Evolutionary conservation across 2,329 filamentous ascomycete species (phyloP).

Genomic region (Sarocladium brachiariae): DNA sequence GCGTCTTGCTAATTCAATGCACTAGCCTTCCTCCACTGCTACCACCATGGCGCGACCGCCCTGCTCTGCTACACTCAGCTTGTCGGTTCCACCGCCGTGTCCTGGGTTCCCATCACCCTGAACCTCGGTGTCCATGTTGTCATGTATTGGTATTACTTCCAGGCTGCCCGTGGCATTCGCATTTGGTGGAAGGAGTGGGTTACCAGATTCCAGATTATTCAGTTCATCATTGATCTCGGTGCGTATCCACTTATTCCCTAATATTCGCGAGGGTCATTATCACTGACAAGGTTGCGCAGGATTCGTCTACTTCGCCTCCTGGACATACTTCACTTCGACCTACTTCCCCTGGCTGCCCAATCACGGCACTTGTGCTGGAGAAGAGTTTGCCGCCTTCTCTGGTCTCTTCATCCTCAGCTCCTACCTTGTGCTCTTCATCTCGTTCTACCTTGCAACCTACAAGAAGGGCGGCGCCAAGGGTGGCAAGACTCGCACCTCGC

Average conservation of each 20-base stretch:
- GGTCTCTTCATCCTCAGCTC: slow-evolving; percentile 89
- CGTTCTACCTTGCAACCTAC: slow-evolving; percentile 97
- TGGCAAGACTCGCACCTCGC: slow-evolving; percentile 69
- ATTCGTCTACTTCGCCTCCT: slow-evolving; percentile 99
- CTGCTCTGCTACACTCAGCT: slow-evolving; percentile 97
- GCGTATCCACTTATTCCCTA: slow-evolving; percentile 28
- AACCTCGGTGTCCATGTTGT: slow-evolving; percentile 94
- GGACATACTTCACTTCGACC: slow-evolving; percentile 91
- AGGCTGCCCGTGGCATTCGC: slow-evolving; percentile 87
- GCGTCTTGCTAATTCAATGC: slow-evolving; percentile 15
- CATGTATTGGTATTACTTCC: slow-evolving; percentile 99
- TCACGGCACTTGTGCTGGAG: slow-evolving; percentile 78
- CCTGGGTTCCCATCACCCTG: slow-evolving; percentile 88
- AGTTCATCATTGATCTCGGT: slow-evolving; percentile 96
- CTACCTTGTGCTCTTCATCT: slow-evolving; percentile 97
- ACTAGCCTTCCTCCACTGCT: slow-evolving; percentile 90
- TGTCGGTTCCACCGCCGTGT: slow-evolving; percentile 84
- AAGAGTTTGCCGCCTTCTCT: slow-evolving; percentile 92
- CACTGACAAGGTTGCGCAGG: slow-evolving; percentile 39
- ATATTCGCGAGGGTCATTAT: neutral
- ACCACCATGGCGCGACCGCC: slow-evolving; percentile 95
- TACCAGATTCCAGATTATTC: slow-evolving; percentile 91
- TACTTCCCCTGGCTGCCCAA: slow-evolving; percentile 86
- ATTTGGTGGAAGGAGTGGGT: slow-evolving; percentile 99
- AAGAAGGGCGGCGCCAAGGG: slow-evolving; percentile 72